Percentiles rank a stretch among this genome's conserved stretches.
Evolutionary conservation across 1,284 basidiomycete species (phyloP).

Genomic region (Cryptococcus maquisensis): DNA sequence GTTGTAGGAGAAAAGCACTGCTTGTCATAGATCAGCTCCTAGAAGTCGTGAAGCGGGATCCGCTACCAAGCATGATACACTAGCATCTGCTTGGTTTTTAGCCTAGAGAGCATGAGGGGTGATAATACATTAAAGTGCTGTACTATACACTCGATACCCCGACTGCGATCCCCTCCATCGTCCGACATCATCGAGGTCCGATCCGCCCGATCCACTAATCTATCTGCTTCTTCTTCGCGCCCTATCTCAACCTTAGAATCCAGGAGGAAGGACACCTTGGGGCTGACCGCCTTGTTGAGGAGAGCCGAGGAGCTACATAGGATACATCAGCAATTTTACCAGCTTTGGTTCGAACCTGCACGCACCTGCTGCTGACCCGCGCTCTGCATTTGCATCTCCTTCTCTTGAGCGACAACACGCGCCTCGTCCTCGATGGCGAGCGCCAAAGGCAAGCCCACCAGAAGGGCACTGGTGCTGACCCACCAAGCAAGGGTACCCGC

Average conservation of each 20-base stretch:
- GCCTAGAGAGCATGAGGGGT: no score
- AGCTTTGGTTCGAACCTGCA: constrained; percentile 14
- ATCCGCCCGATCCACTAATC: not conserved
- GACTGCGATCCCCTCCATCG: not conserved
- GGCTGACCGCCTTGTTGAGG: constrained; percentile 23
- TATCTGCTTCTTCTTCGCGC: no score
- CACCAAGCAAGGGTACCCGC: constrained; percentile 91
- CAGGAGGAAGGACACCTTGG: constrained; percentile 42
- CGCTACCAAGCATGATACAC: no score
- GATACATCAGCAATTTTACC: not conserved
- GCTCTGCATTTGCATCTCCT: constrained; percentile 89
- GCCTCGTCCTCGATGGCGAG: constrained; percentile 93
- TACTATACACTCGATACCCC: not conserved
- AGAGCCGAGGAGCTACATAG: constrained; percentile 25
- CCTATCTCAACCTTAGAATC: constrained; percentile 32
- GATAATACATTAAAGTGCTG: no score
- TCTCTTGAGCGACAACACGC: constrained; percentile 89
- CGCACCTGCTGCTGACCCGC: constrained; percentile 82
- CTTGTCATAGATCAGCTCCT: not conserved
- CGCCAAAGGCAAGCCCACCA: constrained; percentile 88
- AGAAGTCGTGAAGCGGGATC: no score
- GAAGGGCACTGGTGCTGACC: constrained; percentile 84
- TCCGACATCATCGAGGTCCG: not conserved
- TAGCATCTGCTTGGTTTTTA: no score
- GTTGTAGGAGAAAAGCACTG: not conserved